phyloP scores from a whole-genome alignment of 2,329 filamentous ascomycete genomes.

The Colletotrichum eremochloae region DNA sequence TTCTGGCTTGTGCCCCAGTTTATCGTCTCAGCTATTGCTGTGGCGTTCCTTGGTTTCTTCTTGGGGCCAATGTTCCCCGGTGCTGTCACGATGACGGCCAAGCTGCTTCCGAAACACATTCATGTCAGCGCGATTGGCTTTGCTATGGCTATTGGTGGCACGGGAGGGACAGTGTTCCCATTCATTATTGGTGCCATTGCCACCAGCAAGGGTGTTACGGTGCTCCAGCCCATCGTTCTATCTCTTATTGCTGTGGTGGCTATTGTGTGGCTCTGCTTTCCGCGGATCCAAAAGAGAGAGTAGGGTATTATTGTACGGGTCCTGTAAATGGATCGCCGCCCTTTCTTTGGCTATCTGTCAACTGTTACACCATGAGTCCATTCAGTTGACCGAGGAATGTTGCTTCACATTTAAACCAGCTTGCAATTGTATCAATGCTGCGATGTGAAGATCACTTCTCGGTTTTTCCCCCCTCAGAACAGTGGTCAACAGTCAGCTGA shows the following conservation, averaged over 20 bases:
- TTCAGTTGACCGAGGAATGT: not conserved
- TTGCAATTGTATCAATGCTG: not conserved
- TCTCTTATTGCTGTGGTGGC: slow-evolving; percentile 55
- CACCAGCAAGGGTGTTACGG: slow-evolving; percentile 60
- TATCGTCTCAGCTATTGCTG: slow-evolving; percentile 68
- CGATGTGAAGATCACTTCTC: not conserved
- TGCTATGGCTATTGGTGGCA: slow-evolving; percentile 78
- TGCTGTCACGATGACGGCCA: slow-evolving; percentile 77
- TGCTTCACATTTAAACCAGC: not conserved
- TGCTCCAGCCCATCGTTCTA: slow-evolving; percentile 65
- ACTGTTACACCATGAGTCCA: no score
- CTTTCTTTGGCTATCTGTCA: not conserved
- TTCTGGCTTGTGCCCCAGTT: slow-evolving; percentile 72
- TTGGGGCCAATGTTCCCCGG: slow-evolving; percentile 81
- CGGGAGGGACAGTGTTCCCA: slow-evolving; percentile 73
- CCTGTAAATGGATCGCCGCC: no score
- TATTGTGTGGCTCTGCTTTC: slow-evolving; percentile 54
- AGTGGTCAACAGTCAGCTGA: not conserved
- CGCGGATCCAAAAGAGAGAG: slow-evolving; percentile 52
- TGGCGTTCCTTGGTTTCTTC: slow-evolving; percentile 79
- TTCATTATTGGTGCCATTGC: slow-evolving; percentile 75
- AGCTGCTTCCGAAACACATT: slow-evolving; percentile 76
- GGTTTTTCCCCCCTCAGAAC: fast-evolving
- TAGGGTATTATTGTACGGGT: not conserved
- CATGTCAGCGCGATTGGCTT: slow-evolving; percentile 83